Evolutionary conservation across 2,329 filamentous ascomycete species (phyloP).

Genomic region (Stachybotrys echinatus): DNA sequence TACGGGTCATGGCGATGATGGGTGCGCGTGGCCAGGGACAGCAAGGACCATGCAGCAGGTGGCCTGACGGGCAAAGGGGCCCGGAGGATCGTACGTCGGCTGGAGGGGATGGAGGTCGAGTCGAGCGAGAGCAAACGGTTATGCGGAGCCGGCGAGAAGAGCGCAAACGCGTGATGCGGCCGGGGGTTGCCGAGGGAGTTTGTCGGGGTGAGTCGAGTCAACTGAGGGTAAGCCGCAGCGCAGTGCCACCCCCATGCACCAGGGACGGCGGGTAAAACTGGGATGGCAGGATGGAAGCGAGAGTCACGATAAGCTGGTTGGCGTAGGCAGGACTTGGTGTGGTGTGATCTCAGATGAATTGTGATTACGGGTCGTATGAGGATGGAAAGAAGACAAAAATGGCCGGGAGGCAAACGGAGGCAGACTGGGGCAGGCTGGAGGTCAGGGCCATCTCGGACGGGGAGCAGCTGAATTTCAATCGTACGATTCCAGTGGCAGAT

Average conservation of each 20-base stretch:
- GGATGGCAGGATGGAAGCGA: neutral
- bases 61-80: slow-evolving; percentile 18
- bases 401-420: no score
- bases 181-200: neutral
- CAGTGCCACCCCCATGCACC: neutral
- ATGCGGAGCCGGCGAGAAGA: neutral
- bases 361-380: neutral
- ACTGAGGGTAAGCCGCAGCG: neutral
- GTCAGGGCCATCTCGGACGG: neutral
- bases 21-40: slow-evolving; percentile 17
- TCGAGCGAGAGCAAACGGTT: neutral
- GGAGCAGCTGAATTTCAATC: neutral
- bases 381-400: neutral
- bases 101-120: neutral
- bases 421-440: neutral
- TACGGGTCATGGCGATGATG: slow-evolving; percentile 31
- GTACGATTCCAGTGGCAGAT: neutral
- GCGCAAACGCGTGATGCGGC: neutral
- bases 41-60: slow-evolving; percentile 22
- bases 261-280: neutral
- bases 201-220: no score
- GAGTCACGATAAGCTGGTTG: neutral
- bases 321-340: neutral
- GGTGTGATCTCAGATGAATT: neutral
- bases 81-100: neutral